Base-by-base conservation (phyloP, 2,329 filamentous ascomycete species). In the Phaeomoniella chlamydospora region DNA sequence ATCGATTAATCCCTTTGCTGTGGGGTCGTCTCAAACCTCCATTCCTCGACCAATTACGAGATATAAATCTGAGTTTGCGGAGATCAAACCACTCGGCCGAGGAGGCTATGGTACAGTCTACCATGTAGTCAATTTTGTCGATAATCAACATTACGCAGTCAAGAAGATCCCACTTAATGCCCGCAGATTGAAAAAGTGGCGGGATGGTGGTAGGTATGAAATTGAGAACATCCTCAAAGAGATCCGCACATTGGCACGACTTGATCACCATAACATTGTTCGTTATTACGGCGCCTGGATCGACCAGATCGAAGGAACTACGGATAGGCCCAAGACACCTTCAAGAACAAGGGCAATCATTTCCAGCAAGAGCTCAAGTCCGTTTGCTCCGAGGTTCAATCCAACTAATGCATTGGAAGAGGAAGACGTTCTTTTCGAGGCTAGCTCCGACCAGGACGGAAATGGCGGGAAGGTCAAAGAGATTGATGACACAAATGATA, bases 71-170 rank as follows among this genome's bases (percentile, higher is more conserved):
- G 69, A 68, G 40, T 73, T 69, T 40, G 56, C 61, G 14, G 66
- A 74, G 43, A 48, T 76, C 10, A 62, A 59, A 13, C 48, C 73
- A 1, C 59, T 80, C 3, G 76, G 76, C 2, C 74, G 68, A 48
- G 77, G 77, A 11, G 77, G 75, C 0, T 80, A 77, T 47, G 75
- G 74, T 1, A 65, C 67, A 26, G 77, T 80, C 2, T 80, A 68
- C 48, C 70, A 70, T 42, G 74, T 68, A 9, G 65, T 59, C 33
- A 71, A 80, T 43, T 64, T 67, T 35, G 64, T 80, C 4, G 77
- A 81, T 47, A 65, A 68, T 4, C 65, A 68, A 31, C 57, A 67
- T 26, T 81, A 80, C 46, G 77, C 77, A 0, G 62, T 81, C 34
- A 81, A 81, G 49, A 74, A 76, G 41, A 74, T 81, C 5, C 63